Conservation (phyloP, 192 early-diverging fungal species). For the Geranomyces michiganensis region DNA sequence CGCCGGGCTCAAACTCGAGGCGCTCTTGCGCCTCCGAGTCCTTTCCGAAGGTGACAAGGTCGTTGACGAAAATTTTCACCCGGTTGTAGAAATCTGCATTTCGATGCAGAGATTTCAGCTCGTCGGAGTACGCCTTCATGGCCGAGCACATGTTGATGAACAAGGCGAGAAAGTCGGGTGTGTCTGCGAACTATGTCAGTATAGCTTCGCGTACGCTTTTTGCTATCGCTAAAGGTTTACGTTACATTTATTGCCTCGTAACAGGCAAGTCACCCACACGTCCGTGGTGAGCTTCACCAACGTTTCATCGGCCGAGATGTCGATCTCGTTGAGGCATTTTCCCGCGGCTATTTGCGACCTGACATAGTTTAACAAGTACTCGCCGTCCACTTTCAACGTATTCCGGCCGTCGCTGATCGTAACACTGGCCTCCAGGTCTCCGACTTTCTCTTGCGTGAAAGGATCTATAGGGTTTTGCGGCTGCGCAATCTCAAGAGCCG, state of each 20-base stretch:
- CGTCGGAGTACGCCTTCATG: slow-evolving; percentile 13
- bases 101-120: slow-evolving; percentile 12
- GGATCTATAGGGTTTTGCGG: slow-evolving; percentile 18
- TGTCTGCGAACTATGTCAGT: slow-evolving; percentile 6
- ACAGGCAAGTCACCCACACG: slow-evolving; percentile 15
- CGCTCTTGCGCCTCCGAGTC: slow-evolving; percentile 21
- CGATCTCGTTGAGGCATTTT: slow-evolving; percentile 18
- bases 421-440: slow-evolving; percentile 4
- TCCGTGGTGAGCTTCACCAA: slow-evolving; percentile 21
- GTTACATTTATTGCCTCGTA: slow-evolving; percentile 17
- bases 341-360: slow-evolving; percentile 15
- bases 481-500: slow-evolving; percentile 8
- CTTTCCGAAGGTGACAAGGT: slow-evolving; percentile 19
- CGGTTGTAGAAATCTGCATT: not conserved
- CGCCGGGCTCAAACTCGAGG: slow-evolving; percentile 17
- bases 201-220: slow-evolving; percentile 7
- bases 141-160: slow-evolving; percentile 23
- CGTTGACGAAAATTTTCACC: slow-evolving; percentile 19
- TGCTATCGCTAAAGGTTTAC: not conserved
- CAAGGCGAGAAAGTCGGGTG: slow-evolving; percentile 12
- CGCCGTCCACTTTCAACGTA: slow-evolving; percentile 10
- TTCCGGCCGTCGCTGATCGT: slow-evolving; percentile 15
- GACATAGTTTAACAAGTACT: slow-evolving; percentile 13
- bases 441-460: slow-evolving; percentile 14
- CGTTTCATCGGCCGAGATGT: not conserved